phyloP scores from a whole-genome alignment of 208 protist species.

The Strigomonas galati region DNA sequence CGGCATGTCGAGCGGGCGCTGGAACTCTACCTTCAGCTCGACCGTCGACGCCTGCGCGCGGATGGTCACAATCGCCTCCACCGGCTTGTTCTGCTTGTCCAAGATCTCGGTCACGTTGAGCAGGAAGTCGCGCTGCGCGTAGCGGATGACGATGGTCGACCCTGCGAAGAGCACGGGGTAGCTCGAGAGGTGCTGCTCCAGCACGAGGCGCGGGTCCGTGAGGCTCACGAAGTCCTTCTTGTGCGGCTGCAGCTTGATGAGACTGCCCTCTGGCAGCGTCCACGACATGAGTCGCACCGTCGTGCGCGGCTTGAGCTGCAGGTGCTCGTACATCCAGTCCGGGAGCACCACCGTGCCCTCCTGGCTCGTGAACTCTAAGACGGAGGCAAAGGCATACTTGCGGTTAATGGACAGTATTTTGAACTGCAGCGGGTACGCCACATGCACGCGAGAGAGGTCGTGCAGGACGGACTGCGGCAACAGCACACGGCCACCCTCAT shows the following conservation, averaged over 20 bases:
- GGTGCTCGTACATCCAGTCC: conserved; percentile 92
- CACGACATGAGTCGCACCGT: conserved; percentile 74
- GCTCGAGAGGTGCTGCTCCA: conserved; percentile 86
- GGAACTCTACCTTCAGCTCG: conserved; percentile 95
- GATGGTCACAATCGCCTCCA: conserved; percentile 89
- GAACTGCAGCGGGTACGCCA: conserved; percentile 92
- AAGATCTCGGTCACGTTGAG: conserved; percentile 87
- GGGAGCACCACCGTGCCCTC: conserved; percentile 88
- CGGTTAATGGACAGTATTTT: conserved; percentile 48
- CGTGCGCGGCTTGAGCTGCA: conserved; percentile 51
- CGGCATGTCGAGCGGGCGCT: conserved; percentile 88
- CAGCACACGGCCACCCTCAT: conserved; percentile 83
- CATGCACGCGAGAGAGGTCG: conserved; percentile 64
- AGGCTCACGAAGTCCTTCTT: conserved; percentile 90
- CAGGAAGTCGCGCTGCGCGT: conserved; percentile 84
- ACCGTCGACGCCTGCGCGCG: conserved; percentile 72
- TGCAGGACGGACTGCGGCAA: conserved; percentile 77
- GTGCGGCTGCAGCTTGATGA: conserved; percentile 92
- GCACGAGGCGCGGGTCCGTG: conserved; percentile 88
- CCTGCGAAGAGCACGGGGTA: conserved; percentile 90
- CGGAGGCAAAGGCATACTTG: conserved; percentile 68
- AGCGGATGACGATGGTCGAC: conserved; percentile 89
- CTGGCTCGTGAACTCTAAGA: conserved; percentile 92
- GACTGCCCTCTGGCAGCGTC: conserved; percentile 71
- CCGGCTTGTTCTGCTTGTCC: conserved; percentile 31